Base-by-base conservation (phyloP, 805 yeast genomes). In the Candida arabinofermentans region DNA sequence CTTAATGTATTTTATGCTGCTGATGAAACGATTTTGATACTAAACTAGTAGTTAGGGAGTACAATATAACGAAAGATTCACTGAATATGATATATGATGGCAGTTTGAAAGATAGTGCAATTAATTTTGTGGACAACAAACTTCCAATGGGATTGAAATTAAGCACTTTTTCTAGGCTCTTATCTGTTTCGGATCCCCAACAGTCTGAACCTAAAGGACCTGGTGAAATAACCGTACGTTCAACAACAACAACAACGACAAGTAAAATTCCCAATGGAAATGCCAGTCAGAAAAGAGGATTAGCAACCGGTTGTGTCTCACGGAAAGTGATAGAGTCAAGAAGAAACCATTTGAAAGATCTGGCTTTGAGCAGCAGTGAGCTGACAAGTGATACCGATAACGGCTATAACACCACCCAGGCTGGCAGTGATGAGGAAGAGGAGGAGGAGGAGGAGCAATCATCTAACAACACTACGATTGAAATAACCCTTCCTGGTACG, bases 271-370 rank as follows among this genome's bases (percentile, higher is more conserved):
- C n/a, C n/a, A n/a, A n/a, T n/a, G n/a, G n/a, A 13, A 8, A 5
- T 3, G 16, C 2, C 26, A 19, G 13, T 9, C 3, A 10, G 14
- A 12, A 22, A 16, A 33, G 4, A n/a, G 17, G n/a, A 33, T 10
- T 13, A 13, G 16, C n/a, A 35, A 18, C 37, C 9, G 30, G 24
- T 8, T 27, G 9, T 13, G 42, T 38, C 5, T 39, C 44, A 9
- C 18, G 40, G 18, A 29, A 36, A 35, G 39, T 42, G 4, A 43
- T 41, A 14, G 43, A 41, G 34, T 34, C 42, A 5, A 37, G 47
- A 27, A 26, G 47, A 17, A 39, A 36, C 40, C 21, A 27, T 3
- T 30, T 18, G 27, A 23, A 22, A 16, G 24, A 16, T n/a, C n/a
- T n/a, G n/a, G n/a, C n/a, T n/a, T n/a, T n/a, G n/a, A n/a, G n/a